These are phyloP conservation scores for Sarocladiaceae sp. DNA, from an alignment of 2,329 filamentous ascomycete species.

Conservation along the genomic window DNA sequence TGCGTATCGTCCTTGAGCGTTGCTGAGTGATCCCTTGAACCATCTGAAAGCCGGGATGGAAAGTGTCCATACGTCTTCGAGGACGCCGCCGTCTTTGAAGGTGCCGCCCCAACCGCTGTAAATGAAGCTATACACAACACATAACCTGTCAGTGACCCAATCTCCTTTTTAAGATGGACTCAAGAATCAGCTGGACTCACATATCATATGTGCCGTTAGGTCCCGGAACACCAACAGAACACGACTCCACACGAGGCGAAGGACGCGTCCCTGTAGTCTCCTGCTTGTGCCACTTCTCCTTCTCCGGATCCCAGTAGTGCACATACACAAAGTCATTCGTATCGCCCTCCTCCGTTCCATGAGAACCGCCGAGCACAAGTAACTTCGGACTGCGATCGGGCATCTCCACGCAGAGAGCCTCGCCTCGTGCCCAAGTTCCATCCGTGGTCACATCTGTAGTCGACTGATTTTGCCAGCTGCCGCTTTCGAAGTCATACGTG, in stretches of 20 bases:
- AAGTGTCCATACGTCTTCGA: slow-evolving; percentile 1
- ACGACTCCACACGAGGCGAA: background rate
- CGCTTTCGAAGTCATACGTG: background rate
- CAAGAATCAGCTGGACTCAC: too few relatives aligned
- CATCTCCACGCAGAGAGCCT: background rate
- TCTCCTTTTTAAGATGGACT: too few relatives aligned
- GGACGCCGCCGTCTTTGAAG: background rate
- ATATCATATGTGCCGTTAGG: slow-evolving; percentile 7
- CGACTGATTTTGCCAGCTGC: background rate
- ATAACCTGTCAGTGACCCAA: too few relatives aligned
- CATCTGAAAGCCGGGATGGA: slow-evolving; percentile 3
- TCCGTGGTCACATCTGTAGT: background rate
- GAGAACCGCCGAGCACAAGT: background rate
- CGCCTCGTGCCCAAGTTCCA: background rate
- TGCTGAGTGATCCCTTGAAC: background rate
- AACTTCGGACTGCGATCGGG: background rate
- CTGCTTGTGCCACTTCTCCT: slow-evolving; percentile 3
- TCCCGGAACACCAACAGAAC: slow-evolving; percentile 1
- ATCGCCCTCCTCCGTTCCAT: background rate
- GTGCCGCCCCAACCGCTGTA: slow-evolving; percentile 5
- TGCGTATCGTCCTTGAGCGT: background rate
- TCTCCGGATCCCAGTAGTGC: background rate
- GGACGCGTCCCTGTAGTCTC: background rate
- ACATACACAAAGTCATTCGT: background rate
- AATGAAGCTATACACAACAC: background rate